A percentile compares a stretch with the other conserved stretches of the same genome.
phyloP scores from a whole-genome alignment of 2,329 filamentous ascomycete species.

The Aspergillus ustus region DNA sequence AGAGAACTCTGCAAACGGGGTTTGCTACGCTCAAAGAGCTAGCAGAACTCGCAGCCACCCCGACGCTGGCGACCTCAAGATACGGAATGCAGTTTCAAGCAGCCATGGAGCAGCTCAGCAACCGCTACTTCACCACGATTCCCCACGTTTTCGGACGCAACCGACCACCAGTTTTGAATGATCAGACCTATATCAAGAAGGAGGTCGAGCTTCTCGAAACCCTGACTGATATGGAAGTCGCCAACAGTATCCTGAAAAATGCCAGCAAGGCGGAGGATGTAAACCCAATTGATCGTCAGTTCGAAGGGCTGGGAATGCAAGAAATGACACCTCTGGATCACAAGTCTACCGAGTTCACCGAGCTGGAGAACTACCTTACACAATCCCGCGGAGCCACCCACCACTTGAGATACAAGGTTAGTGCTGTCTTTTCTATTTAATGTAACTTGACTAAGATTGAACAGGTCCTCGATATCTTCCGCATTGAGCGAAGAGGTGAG shows the following conservation, averaged over 20 bases:
- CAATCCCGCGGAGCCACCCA: constrained; percentile 73
- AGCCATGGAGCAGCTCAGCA: constrained; percentile 69
- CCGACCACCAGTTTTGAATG: constrained; percentile 70
- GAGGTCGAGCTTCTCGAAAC: constrained; percentile 82
- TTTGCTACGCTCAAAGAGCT: constrained; percentile 79
- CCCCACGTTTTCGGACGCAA: constrained; percentile 79
- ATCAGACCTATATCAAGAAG: constrained; percentile 64
- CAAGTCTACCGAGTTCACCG: constrained; percentile 64
- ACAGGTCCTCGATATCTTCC: constrained; percentile 75
- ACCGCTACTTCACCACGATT: constrained; percentile 79
- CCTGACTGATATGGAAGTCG: constrained; percentile 83
- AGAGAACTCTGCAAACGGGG: constrained; percentile 73
- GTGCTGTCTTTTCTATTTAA: neutral
- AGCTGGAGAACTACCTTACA: constrained; percentile 69
- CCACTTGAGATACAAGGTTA: constrained; percentile 26
- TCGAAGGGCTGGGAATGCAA: constrained; percentile 69
- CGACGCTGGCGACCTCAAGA: constrained; percentile 49
- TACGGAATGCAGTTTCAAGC: constrained; percentile 45
- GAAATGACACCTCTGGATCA: constrained; percentile 75
- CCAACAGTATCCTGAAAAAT: constrained; percentile 76
- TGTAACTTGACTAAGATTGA: neutral
- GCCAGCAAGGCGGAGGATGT: constrained; percentile 59
- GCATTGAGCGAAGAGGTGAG: constrained; percentile 77
- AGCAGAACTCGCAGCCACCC: constrained; percentile 66
- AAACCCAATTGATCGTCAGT: constrained; percentile 74